A percentile compares a stretch with the other conserved stretches of the same genome.
Evolutionary conservation across 2,329 filamentous ascomycete genomes (phyloP).

Genomic region (Pseudogymnoascus sp.): DNA sequence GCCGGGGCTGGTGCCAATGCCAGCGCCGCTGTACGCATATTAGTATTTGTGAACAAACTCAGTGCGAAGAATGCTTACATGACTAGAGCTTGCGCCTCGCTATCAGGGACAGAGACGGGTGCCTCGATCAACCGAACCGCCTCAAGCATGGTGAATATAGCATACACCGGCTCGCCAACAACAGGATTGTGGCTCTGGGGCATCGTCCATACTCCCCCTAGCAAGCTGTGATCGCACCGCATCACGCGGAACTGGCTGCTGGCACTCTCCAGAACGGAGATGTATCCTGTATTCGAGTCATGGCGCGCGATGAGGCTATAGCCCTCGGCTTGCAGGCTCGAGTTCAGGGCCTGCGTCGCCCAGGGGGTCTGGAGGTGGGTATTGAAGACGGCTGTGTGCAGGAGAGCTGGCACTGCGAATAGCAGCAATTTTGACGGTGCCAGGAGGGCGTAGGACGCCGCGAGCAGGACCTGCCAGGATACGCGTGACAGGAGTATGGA

Average conservation of each 20-base stretch:
- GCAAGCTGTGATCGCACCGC: constrained; percentile 86
- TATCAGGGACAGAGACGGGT: constrained; percentile 45
- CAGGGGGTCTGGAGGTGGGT: constrained; percentile 58
- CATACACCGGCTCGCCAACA: constrained; percentile 81
- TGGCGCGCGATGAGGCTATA: constrained; percentile 72
- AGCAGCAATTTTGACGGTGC: constrained; percentile 61
- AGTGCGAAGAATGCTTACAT: constrained; percentile 49
- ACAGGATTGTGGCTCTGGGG: constrained; percentile 28
- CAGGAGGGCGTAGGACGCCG: constrained; percentile 54
- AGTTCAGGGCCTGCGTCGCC: constrained; percentile 56
- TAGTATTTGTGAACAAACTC: constrained; percentile 16
- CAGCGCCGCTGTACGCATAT: constrained; percentile 57
- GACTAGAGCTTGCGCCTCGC: constrained; percentile 70
- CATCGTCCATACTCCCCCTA: constrained; percentile 93
- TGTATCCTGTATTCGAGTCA: constrained; percentile 84
- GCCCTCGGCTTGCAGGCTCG: constrained; percentile 52
- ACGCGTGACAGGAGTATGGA: constrained; percentile 60
- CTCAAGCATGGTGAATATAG: constrained; percentile 93
- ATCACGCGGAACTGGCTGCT: constrained; percentile 67
- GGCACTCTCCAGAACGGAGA: constrained; percentile 77
- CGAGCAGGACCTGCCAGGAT: constrained; percentile 61
- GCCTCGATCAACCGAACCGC: constrained; percentile 73
- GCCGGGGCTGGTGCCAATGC: constrained; percentile 83
- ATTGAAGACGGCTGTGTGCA: constrained; percentile 66
- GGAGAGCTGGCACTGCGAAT: constrained; percentile 60